Evolutionary conservation across 345 rosid genomes (phyloP), one percentile per base, ranked within the genome.

Genomic region (Salix purpurea): DNA sequence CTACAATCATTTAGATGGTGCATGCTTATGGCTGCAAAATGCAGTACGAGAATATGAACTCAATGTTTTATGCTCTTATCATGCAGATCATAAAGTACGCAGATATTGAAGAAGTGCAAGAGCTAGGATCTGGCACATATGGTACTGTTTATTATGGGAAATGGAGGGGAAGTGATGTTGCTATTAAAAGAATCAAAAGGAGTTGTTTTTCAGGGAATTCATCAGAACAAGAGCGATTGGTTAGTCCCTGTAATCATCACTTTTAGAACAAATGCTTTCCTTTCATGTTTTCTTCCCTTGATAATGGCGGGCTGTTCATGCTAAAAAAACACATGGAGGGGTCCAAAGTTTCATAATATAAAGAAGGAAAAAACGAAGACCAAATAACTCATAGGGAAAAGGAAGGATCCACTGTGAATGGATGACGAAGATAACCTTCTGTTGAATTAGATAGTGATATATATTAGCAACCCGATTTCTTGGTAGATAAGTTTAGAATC

Each of bases 161-260:
- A 79, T 95, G 99, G 97, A 90, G 97, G 79, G 99, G 99, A 71
- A 93, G 97, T 52, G 97, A 91, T 83, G 97, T 95, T 60, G 99
- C 97, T 74, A 91, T 95, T 72, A 93, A 95, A 84, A 85, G 97
- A 78, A 95, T 95, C 19, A 95, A 91, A 83, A 88, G 91, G 42
- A 90, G 94, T 66, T 91, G 97, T 81, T 95, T 95, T 77, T 82
- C 85, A 4, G 97, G 96, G 65, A 85, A 89, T 79, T 82, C 88
- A 62, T 95, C 97, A 0, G 97, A 94, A 88, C 91, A 88, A 87
- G 97, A 92, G 80, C 82, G 90, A 72, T 81, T 92, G 92, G 97
- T 94, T 62, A 44, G 89, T 85, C 76, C 69, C 36, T 72, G 46
- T 44, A 70, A 64, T 54, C 28, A 34, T n/a, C 73, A 14, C 39